Percentiles rank a stretch among this genome's conserved stretches.
phyloP scores from a whole-genome alignment of 345 rosid species.

The Syzygium aromaticum region DNA sequence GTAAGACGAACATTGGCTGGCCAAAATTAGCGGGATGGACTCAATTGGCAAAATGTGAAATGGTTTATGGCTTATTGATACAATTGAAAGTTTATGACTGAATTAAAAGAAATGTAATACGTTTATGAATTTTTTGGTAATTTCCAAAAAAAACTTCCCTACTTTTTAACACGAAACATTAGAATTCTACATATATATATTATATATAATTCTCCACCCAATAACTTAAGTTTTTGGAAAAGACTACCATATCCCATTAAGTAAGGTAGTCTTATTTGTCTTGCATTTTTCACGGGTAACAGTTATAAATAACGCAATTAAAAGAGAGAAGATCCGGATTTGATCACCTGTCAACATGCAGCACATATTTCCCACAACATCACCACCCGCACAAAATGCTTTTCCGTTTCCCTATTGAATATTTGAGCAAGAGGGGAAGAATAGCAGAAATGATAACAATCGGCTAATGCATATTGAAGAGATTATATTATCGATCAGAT shows the following conservation, averaged over 20 bases:
- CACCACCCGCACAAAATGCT: not conserved
- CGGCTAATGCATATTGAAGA: not conserved
- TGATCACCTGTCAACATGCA: not conserved
- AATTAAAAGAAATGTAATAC: too few relatives aligned
- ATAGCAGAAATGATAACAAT: too few relatives aligned
- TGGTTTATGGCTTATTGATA: too few relatives aligned
- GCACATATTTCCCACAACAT: not conserved
- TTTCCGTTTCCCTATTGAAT: not conserved
- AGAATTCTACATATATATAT: too few relatives aligned
- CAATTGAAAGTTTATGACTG: too few relatives aligned
- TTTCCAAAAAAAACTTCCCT: too few relatives aligned
- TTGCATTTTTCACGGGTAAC: not conserved
- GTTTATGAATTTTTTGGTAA: too few relatives aligned
- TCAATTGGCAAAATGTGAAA: too few relatives aligned
- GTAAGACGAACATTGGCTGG: too few relatives aligned
- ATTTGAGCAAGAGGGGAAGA: too few relatives aligned
- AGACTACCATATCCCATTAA: not conserved
- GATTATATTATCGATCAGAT: not conserved
- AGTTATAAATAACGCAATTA: not conserved
- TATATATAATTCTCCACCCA: not conserved
- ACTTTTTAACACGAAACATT: too few relatives aligned
- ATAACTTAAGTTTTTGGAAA: not conserved
- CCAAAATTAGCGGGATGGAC: too few relatives aligned
- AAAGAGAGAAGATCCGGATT: not conserved
- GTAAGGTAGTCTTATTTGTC: not conserved